Conservation (phyloP, 1,284 basidiomycete genomes). For the Meira miltonrushii region DNA sequence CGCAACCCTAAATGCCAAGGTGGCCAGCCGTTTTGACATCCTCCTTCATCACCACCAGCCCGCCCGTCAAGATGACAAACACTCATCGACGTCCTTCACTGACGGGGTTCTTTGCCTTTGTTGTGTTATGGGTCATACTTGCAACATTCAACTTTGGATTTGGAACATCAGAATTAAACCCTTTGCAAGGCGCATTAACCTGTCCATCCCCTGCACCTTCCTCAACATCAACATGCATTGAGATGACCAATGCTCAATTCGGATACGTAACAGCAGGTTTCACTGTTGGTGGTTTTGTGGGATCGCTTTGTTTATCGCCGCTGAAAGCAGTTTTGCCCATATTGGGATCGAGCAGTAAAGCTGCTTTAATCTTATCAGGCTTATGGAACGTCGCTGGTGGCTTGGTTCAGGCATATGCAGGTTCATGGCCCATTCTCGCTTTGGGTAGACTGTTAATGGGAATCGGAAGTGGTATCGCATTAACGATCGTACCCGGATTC, state of each 20-base stretch:
- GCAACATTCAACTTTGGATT: conserved; percentile 45
- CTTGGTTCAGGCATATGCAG: neutral
- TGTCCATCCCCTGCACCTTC: conserved; percentile 14
- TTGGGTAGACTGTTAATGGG: conserved; percentile 62
- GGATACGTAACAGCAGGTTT: conserved; percentile 61
- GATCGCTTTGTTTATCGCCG: conserved; percentile 67
- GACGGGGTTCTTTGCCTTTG: conserved; percentile 9
- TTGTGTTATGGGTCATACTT: conserved; percentile 36
- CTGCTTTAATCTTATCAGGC: neutral
- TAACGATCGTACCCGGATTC: conserved; percentile 76
- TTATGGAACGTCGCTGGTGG: conserved; percentile 1
- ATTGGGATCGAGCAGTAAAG: neutral
- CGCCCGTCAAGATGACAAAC: neutral
- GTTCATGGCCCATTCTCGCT: neutral
- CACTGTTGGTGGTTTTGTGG: conserved; percentile 78
- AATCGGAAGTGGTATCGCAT: conserved; percentile 69
- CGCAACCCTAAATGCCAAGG: too few species aligned
- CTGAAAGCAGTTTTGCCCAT: conserved; percentile 37
- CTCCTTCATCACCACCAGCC: too few species aligned
- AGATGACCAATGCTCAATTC: conserved; percentile 10
- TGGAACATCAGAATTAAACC: conserved; percentile 47
- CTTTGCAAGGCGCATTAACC: conserved; percentile 34
- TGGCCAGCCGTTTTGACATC: too few species aligned
- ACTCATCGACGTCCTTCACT: neutral
- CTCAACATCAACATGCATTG: conserved; percentile 9